Percentiles rank a stretch among this genome's conserved stretches.
Evolutionary conservation across 176 grass and related monocot genomes (phyloP).

Genomic region (Cenchrus fungigraminus): DNA sequence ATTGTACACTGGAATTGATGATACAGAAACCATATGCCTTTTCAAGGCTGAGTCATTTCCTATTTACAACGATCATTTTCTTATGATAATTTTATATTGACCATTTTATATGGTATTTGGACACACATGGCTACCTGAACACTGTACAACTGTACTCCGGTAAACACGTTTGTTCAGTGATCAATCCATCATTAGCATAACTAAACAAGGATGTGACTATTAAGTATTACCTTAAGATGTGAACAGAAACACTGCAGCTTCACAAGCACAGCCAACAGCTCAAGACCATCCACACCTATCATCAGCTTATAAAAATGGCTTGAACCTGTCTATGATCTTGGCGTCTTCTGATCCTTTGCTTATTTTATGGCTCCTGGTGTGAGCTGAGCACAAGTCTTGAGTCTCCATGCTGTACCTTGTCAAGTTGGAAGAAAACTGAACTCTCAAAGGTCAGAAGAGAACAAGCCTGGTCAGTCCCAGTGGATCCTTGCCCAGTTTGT

Average conservation of each 20-base stretch:
- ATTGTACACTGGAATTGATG: background rate
- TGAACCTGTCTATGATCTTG: background rate
- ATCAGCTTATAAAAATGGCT: background rate
- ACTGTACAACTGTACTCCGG: background rate
- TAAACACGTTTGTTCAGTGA: background rate
- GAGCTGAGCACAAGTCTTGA: background rate
- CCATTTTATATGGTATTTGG: constrained; percentile 17
- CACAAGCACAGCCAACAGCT: constrained; percentile 12
- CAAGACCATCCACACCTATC: constrained; percentile 15
- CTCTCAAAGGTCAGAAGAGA: constrained; percentile 27
- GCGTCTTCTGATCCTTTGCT: background rate
- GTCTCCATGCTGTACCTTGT: background rate
- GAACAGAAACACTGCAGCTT: constrained; percentile 1
- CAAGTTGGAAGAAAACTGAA: constrained; percentile 32
- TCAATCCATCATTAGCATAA: constrained; percentile 18
- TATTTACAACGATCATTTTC: constrained; percentile 15
- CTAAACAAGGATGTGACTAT: background rate
- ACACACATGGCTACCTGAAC: background rate
- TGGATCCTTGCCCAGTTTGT: constrained; percentile 34
- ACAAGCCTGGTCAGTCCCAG: constrained; percentile 29
- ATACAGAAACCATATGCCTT: background rate
- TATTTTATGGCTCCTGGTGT: constrained; percentile 8
- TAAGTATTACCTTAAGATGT: constrained; percentile 26
- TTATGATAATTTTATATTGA: constrained; percentile 17
- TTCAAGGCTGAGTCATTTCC: background rate